Conservation (phyloP, 352 stramenopile genomes). For the Lagenidium sp. region DNA sequence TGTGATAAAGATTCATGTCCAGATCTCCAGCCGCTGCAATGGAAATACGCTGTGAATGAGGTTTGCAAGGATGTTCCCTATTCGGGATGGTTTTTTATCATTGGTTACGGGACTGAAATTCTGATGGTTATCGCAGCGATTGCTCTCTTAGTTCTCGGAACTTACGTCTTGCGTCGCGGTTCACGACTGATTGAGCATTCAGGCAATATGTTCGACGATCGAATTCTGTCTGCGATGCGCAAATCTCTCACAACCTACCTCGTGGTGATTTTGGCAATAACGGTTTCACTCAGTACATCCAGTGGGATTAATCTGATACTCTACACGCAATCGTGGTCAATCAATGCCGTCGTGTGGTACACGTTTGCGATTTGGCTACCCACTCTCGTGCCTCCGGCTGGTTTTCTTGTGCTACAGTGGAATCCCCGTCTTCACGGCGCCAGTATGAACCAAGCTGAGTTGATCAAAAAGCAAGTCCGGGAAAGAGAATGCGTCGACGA, state of each 20-base stretch:
- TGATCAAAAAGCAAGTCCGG: not conserved
- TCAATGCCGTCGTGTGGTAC: slow-evolving; percentile 77
- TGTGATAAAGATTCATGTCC: slow-evolving; percentile 71
- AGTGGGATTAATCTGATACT: slow-evolving; percentile 56
- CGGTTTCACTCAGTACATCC: slow-evolving; percentile 47
- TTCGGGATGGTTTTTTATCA: slow-evolving; percentile 51
- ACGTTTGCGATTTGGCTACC: slow-evolving; percentile 72
- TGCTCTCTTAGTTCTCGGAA: slow-evolving; percentile 51
- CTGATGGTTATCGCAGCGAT: slow-evolving; percentile 56
- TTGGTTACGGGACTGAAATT: slow-evolving; percentile 36
- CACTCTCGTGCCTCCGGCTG: slow-evolving; percentile 58
- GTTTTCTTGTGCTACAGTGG: slow-evolving; percentile 80
- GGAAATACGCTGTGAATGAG: slow-evolving; percentile 56
- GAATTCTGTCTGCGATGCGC: slow-evolving; percentile 63
- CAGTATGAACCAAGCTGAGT: slow-evolving; percentile 33
- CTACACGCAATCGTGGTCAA: slow-evolving; percentile 46
- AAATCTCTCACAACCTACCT: slow-evolving; percentile 77
- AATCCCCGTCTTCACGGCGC: slow-evolving; percentile 69
- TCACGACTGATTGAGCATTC: slow-evolving; percentile 66
- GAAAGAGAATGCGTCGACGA: slow-evolving; percentile 45
- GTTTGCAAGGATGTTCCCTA: slow-evolving; percentile 61
- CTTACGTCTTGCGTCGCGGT: slow-evolving; percentile 59
- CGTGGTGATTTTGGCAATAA: slow-evolving; percentile 63
- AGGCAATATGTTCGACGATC: slow-evolving; percentile 62
- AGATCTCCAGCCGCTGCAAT: slow-evolving; percentile 72